Conservation (phyloP, 78 protist genomes). For the Blattamonas nauphoetae region DNA sequence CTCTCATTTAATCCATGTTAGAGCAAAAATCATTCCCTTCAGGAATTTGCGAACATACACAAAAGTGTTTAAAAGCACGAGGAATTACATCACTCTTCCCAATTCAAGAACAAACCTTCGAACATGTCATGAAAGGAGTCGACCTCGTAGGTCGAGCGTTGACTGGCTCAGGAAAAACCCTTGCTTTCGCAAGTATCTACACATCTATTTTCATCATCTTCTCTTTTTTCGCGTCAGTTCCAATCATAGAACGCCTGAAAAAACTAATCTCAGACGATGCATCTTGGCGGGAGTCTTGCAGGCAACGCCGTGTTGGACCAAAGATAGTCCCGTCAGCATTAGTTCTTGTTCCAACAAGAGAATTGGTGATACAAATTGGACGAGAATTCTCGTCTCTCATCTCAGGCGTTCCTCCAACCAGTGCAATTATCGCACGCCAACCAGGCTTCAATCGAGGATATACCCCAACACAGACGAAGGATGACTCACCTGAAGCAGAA, state of each 20-base stretch:
- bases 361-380: slow-evolving; percentile 41
- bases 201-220: background rate
- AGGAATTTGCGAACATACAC: background rate
- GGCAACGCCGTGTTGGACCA: background rate
- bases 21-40: too few relatives aligned
- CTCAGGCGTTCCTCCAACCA: background rate
- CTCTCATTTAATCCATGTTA: too few relatives aligned
- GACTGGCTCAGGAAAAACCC: slow-evolving; percentile 38
- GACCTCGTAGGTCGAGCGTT: slow-evolving; percentile 43
- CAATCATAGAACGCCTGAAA: background rate
- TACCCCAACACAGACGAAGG: background rate
- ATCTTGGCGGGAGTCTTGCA: background rate
- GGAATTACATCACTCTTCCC: slow-evolving; percentile 26
- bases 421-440: background rate
- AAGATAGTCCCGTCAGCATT: slow-evolving; percentile 1
- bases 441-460: background rate
- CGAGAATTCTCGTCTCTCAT: background rate
- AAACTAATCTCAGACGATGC: background rate
- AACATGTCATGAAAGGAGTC: slow-evolving; percentile 33
- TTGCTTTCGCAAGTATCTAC: slow-evolving; percentile 1
- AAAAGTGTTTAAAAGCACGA: background rate
- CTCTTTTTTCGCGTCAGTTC: background rate
- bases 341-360: slow-evolving; percentile 44
- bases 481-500: background rate
- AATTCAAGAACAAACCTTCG: slow-evolving; percentile 33